Base-by-base conservation (phyloP, 1,284 basidiomycete species). In the Psilocybe mexicana region DNA sequence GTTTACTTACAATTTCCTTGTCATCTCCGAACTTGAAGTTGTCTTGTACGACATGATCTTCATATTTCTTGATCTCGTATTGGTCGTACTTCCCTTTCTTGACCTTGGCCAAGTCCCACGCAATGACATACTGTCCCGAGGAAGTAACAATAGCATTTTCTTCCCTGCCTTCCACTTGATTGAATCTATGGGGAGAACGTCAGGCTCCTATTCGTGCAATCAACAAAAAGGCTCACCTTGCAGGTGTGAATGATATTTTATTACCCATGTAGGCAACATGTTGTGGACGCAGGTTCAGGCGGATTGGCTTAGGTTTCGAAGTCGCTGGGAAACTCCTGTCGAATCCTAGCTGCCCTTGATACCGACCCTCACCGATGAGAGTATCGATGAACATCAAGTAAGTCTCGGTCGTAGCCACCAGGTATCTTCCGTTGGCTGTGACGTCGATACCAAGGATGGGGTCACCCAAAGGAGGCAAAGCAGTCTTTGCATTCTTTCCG, bases 401-500 rank as follows among this genome's bases (percentile, higher is more conserved):
- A 5, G 90, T 96, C 78, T 92, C 93, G 65, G 94, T 98, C 33
- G 97, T 99, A 6, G 96, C 97, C 33, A 99, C 92, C 58, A 99
- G 86, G 83, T 91, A 99, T 54, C 95, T 87, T 38, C 97, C 97
- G 71, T 94, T 89, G 14, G 93, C 89, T 2, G 96, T 96, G 6
- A 95, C 94, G 74, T 99, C 97, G 50, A 99, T 84, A 33, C 96
- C 96, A 52, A 94, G 74, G 68, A 99, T 98, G 43, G 96, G 94
- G 74, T 98, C 95, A 28, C 97, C 96, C 28, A 98, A 82, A 35
- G 95, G 93, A 26, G 96, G 94, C 48, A 99, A 77, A n/a, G 95
- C 94, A 23, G 97, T 99, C 85, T 99, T 99, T 36, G 97, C 97
- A 68, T 95, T 99, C 84, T 98, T 99, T 48, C 97, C 97, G 64